A percentile compares a stretch with the other conserved stretches of the same genome.
Evolutionary conservation across 2,329 filamentous ascomycete species (phyloP).

Genomic region (Fusarium falciforme): DNA sequence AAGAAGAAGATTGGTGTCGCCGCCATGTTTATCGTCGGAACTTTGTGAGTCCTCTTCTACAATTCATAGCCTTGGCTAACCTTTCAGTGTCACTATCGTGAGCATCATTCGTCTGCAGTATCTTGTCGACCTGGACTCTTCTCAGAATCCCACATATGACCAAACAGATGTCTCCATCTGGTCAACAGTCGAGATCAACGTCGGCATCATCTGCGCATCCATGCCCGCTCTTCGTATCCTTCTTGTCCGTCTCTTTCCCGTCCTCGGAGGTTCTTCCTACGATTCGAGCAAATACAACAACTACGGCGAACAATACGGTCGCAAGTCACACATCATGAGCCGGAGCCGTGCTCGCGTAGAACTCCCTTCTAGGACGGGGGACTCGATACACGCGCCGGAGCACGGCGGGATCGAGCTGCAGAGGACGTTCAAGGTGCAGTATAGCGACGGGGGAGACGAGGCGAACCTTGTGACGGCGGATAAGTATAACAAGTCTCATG

Average conservation of each 20-base stretch:
- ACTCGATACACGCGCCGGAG: conserved; percentile 25
- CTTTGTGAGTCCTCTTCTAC: conserved; percentile 46
- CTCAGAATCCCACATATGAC: conserved; percentile 46
- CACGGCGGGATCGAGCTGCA: conserved; percentile 42
- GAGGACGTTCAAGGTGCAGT: conserved; percentile 39
- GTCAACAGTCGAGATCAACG: conserved; percentile 51
- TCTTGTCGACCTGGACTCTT: conserved; percentile 42
- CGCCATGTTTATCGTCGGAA: conserved; percentile 58
- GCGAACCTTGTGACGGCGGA: conserved; percentile 27
- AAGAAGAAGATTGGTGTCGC: conserved; percentile 57
- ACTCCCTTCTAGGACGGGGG: conserved; percentile 29
- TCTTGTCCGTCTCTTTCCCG: conserved; percentile 45
- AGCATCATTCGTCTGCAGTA: conserved; percentile 46
- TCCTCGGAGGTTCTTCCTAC: conserved; percentile 39
- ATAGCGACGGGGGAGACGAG: conserved; percentile 39
- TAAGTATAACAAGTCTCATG: conserved; percentile 20
- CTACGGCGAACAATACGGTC: conserved; percentile 33
- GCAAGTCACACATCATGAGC: conserved; percentile 35
- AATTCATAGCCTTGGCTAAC: background rate
- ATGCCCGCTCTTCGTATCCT: conserved; percentile 48
- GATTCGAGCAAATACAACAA: conserved; percentile 42
- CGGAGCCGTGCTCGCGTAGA: conserved; percentile 34
- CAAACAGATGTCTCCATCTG: conserved; percentile 46
- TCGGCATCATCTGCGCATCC: conserved; percentile 52
- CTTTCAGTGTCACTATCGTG: conserved; percentile 45